Evolutionary conservation across 2,329 filamentous ascomycete genomes (phyloP).

Genomic region (Penicillium janthinellum): DNA sequence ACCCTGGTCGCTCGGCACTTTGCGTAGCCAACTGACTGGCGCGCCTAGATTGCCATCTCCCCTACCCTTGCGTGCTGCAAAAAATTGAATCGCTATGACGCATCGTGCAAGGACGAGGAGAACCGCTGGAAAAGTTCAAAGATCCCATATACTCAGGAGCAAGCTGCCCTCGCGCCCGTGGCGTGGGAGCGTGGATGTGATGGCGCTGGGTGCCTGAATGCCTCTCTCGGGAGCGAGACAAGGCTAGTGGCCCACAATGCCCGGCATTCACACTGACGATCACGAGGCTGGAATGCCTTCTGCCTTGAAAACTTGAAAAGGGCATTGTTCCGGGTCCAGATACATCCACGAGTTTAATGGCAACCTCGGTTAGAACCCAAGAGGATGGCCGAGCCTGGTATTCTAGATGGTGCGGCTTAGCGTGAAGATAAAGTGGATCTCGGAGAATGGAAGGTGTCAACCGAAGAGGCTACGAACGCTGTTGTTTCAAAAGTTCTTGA

Average conservation of each 20-base stretch:
- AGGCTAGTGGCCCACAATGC: background rate
- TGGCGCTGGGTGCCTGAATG: background rate
- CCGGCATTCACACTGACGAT: background rate
- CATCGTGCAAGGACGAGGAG: background rate
- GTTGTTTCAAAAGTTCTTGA: background rate
- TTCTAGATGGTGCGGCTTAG: conserved; percentile 17
- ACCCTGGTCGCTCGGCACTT: background rate
- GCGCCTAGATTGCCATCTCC: conserved; percentile 11
- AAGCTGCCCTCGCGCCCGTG: background rate
- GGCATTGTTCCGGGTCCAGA: background rate
- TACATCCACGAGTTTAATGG: background rate
- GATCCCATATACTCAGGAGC: no score
- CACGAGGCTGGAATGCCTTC: background rate
- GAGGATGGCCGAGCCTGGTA: background rate
- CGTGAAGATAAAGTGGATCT: conserved; percentile 9
- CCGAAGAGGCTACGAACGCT: background rate
- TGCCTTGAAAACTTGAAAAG: background rate
- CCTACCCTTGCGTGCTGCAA: conserved; percentile 17
- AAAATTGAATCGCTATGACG: conserved; percentile 2
- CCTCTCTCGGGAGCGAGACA: background rate
- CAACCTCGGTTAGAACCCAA: background rate
- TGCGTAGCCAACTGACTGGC: background rate
- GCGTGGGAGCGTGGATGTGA: background rate
- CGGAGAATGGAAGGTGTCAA: conserved; percentile 10
- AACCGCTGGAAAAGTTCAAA: background rate